Base-by-base conservation (phyloP, 2,329 filamentous ascomycete genomes). In the Camillea tinctor region DNA sequence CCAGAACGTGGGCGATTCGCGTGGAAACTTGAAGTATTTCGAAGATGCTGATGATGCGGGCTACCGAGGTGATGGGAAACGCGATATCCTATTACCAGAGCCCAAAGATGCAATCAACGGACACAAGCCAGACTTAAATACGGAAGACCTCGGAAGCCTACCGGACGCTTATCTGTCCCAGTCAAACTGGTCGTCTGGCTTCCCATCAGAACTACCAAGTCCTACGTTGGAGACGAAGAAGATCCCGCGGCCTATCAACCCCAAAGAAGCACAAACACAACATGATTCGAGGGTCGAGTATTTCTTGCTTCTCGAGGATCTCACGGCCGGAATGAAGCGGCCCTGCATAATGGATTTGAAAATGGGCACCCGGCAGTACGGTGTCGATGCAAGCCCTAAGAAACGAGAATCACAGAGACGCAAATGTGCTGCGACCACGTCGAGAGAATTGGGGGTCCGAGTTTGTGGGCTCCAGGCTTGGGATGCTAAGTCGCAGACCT, bases 281-380 rank as follows among this genome's bases (percentile, higher is more conserved):
- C 78, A 77, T 15, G 82, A 85, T 59, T 81, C 81, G 2, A 88
- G 94, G 30, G 91, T 96, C 4, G 92, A 97, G 69, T 96, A 94
- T 72, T 99, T 99, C 73, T 80, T 99, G 15, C 82, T 99, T 0
- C 80, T 99, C 9, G 95, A 99, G 75, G 95, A 99, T 73, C 83
- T 99, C 53, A 99, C 95, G 1, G 91, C 94, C 1, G 94, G 94
- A 36, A 98, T 99, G 95, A 93, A 92, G 72, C 88, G 91, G 55
- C 95, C 95, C 4, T 98, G 95, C 76, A 96, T 99, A 61, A 90
- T 99, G 75, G 95, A 99, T 73, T 81, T 99, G 63, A 99, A 99
- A 74, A 99, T 99, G 95, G 95, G 95, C 20, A 99, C 95, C 7
- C 88, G 95, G 1, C 95, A 99, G 72, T 98, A 97, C 73, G 95